Evolutionary conservation across 371 early-diverging fungal genomes (phyloP).

Genomic region (Apophysomyces sp.): DNA sequence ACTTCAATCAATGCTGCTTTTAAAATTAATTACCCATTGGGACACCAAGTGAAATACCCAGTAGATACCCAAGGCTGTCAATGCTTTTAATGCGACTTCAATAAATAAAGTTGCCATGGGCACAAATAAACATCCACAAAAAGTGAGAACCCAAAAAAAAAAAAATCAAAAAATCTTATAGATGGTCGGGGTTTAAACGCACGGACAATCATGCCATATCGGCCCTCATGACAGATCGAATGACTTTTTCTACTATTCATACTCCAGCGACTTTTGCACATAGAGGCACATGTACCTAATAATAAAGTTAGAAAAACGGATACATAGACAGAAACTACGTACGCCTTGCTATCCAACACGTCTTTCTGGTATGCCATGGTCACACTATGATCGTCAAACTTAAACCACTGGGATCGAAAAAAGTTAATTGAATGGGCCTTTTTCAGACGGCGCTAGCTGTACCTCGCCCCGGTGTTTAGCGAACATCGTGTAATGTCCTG

Average conservation of each 20-base stretch:
- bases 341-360: conserved; percentile 78
- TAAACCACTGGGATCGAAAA: conserved; percentile 73
- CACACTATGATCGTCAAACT: conserved; percentile 87
- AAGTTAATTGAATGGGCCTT: not conserved
- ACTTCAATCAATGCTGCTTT: not conserved
- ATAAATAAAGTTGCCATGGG: not conserved
- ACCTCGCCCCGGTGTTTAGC: conserved; percentile 78
- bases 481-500: conserved; percentile 92
- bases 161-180: not conserved
- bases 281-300: conserved; percentile 90
- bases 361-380: conserved; percentile 70
- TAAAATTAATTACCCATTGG: not conserved
- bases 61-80: not conserved
- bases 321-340: conserved; percentile 23
- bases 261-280: conserved; percentile 68
- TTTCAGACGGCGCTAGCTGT: not conserved
- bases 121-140: not conserved
- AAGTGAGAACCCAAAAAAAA: not conserved
- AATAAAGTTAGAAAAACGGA: not conserved
- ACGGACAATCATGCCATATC: not conserved
- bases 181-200: too few relatives aligned
- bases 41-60: not conserved
- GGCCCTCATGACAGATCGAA: not conserved
- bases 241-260: conserved; percentile 16
- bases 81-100: not conserved